These are phyloP conservation scores for Corymbia calophylla DNA, from an alignment of 441 rosid genomes.

Conservation along the genomic window DNA sequence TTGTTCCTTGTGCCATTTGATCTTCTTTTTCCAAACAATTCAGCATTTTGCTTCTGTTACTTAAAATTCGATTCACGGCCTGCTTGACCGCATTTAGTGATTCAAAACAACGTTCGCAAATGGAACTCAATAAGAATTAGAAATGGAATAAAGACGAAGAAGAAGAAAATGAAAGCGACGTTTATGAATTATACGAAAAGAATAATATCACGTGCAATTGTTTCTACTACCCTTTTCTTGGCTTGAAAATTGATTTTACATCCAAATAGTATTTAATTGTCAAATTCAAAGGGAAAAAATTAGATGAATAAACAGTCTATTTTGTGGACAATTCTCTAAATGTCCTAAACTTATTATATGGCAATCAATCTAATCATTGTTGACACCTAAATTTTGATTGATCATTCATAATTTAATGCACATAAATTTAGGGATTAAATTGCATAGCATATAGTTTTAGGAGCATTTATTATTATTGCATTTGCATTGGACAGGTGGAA, in stretches of 20 bases:
- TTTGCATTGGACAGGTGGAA: too few species aligned
- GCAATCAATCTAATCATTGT: fast-evolving
- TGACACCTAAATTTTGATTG: too few species aligned
- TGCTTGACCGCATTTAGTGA: not conserved
- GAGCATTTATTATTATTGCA: too few species aligned
- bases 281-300: not conserved
- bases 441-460: too few species aligned
- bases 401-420: too few species aligned
- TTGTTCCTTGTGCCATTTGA: not conserved
- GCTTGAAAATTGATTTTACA: not conserved
- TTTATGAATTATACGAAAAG: not conserved
- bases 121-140: not conserved
- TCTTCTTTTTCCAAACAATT: not conserved
- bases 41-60: not conserved
- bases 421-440: too few species aligned
- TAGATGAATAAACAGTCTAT: not conserved
- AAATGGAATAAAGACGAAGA: not conserved
- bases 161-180: not conserved
- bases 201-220: not conserved
- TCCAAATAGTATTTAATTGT: not conserved
- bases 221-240: not conserved
- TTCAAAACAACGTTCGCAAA: not conserved
- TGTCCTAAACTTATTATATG: too few species aligned
- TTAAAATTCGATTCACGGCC: not conserved
- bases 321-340: not conserved